A percentile compares a stretch with the other conserved stretches of the same genome.
phyloP scores from a whole-genome alignment of 2,329 filamentous ascomycete genomes.

The Eurotiales sp. region DNA sequence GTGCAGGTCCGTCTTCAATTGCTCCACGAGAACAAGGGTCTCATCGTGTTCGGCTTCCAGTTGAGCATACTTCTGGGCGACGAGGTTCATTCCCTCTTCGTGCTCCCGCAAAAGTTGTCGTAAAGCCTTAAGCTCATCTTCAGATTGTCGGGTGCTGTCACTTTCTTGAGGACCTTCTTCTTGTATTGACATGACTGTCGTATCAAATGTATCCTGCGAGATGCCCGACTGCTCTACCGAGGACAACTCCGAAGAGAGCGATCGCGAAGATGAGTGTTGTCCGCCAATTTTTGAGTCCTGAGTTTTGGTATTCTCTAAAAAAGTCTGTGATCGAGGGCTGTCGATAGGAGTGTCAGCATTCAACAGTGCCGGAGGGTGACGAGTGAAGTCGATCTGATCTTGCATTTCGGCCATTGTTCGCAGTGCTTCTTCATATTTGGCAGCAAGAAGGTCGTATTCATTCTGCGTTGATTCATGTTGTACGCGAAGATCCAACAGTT shows the following conservation, averaged over 20 bases:
- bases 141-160: slow-evolving; percentile 41
- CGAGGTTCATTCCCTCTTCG: slow-evolving; percentile 67
- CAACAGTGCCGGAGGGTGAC: slow-evolving; percentile 50
- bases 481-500: slow-evolving; percentile 82
- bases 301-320: slow-evolving; percentile 74
- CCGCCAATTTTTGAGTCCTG: slow-evolving; percentile 66
- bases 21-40: slow-evolving; percentile 80
- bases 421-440: slow-evolving; percentile 88
- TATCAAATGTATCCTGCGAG: slow-evolving; percentile 61
- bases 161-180: slow-evolving; percentile 23
- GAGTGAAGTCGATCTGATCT: slow-evolving; percentile 75
- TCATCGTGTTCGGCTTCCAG: slow-evolving; percentile 78
- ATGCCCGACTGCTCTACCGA: slow-evolving; percentile 74
- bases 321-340: slow-evolving; percentile 65
- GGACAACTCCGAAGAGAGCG: slow-evolving; percentile 89
- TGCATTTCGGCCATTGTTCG: slow-evolving; percentile 75
- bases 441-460: slow-evolving; percentile 75
- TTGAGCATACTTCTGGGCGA: slow-evolving; percentile 75
- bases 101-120: slow-evolving; percentile 70
- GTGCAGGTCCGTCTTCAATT: slow-evolving; percentile 80
- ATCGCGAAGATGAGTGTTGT: slow-evolving; percentile 76
- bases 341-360: slow-evolving; percentile 41
- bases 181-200: slow-evolving; percentile 42
- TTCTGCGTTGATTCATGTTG: slow-evolving; percentile 82
- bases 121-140: slow-evolving; percentile 67